Conservation (phyloP, 2,329 filamentous ascomycete species). For the Cladosporium sp. region DNA sequence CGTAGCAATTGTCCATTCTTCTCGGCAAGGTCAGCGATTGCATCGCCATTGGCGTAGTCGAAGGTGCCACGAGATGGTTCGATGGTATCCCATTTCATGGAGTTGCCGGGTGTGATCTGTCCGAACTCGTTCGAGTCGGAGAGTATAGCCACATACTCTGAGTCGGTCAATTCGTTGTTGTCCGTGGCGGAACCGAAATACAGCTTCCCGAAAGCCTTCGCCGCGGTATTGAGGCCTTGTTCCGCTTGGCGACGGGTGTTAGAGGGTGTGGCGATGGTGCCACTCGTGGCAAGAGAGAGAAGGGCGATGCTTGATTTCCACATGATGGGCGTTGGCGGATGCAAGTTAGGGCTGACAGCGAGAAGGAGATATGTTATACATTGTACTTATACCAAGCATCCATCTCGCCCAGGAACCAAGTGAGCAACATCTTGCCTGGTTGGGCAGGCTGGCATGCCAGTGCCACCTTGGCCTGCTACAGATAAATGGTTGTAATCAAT, state of each 20-base stretch:
- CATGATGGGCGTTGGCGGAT: neutral
- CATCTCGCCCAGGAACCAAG: neutral
- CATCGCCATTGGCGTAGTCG: constrained; percentile 59
- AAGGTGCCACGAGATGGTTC: constrained; percentile 60
- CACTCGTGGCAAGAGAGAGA: neutral
- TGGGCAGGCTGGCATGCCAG: neutral
- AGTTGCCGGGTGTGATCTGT: constrained; percentile 64
- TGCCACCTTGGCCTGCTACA: neutral
- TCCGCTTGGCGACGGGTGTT: neutral
- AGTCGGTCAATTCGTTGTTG: constrained; percentile 51
- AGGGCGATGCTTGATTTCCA: neutral
- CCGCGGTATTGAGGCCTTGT: constrained; percentile 26
- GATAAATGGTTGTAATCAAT: neutral
- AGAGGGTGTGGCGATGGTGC: neutral
- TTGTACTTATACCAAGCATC: neutral
- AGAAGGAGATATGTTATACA: neutral
- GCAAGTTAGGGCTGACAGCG: neutral
- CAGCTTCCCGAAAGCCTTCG: constrained; percentile 28
- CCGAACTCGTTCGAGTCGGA: constrained; percentile 61
- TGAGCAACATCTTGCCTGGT: neutral
- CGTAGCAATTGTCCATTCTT: constrained; percentile 52
- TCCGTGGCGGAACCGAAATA: constrained; percentile 57
- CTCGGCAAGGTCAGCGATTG: constrained; percentile 43
- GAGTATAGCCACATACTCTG: constrained; percentile 57
- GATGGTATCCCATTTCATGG: constrained; percentile 64